Conservation (phyloP, 176 grass and related monocot genomes). For the Triticum turgidum region DNA sequence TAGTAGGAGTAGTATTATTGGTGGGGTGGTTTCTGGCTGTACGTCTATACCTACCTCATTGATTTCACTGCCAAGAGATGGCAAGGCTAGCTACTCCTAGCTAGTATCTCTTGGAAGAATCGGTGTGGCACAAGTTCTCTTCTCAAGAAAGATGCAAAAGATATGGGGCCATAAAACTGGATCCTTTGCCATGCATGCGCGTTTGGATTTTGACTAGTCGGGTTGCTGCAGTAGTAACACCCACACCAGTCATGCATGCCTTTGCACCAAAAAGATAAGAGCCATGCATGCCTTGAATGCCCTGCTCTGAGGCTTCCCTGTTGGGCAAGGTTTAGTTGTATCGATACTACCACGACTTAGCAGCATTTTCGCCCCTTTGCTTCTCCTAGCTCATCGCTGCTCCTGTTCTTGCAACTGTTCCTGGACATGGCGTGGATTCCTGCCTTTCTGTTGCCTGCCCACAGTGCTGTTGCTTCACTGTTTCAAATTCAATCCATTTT, state of each 20-base stretch:
- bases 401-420: conserved; percentile 51
- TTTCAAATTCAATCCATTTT: conserved; percentile 56
- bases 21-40: neutral
- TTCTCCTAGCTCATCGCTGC: conserved; percentile 7
- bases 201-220: conserved; percentile 49
- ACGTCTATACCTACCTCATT: conserved; percentile 31
- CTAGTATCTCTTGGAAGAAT: conserved; percentile 34
- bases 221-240: conserved; percentile 43
- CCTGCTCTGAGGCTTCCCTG: conserved; percentile 23
- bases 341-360: neutral
- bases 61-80: conserved; percentile 31
- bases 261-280: neutral
- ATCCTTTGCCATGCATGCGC: conserved; percentile 35
- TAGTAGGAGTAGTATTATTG: neutral
- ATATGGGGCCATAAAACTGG: conserved; percentile 47
- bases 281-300: conserved; percentile 49
- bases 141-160: conserved; percentile 48
- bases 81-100: conserved; percentile 13
- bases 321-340: conserved; percentile 37
- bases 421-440: conserved; percentile 49
- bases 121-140: conserved; percentile 26
- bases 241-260: conserved; percentile 19
- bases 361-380: neutral
- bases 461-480: conserved; percentile 43
- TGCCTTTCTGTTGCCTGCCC: conserved; percentile 40